Conservation (phyloP, 805 yeast genomes). For the Hanseniaspora lindneri region DNA sequence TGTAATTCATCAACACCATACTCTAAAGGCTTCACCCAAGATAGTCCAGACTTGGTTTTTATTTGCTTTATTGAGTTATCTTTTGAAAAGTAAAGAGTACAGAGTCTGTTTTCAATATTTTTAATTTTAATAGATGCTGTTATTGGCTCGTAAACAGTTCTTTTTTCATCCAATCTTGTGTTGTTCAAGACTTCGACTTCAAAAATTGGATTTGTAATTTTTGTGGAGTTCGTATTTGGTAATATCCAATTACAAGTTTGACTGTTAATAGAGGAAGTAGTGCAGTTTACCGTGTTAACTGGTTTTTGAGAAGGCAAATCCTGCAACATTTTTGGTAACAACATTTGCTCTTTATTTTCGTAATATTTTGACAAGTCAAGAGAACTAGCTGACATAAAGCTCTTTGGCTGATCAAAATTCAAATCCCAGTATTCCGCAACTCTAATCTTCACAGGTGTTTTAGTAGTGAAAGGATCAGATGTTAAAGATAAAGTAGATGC, state of each 20-base stretch:
- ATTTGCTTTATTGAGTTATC: slow-evolving; percentile 48
- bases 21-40: slow-evolving; percentile 36
- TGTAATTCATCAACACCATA: slow-evolving; percentile 54
- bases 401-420: slow-evolving; percentile 19
- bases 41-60: slow-evolving; percentile 28
- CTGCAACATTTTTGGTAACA: slow-evolving; percentile 31
- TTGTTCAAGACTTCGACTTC: slow-evolving; percentile 41
- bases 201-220: slow-evolving; percentile 32
- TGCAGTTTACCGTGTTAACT: neutral
- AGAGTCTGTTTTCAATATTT: slow-evolving; percentile 52
- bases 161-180: slow-evolving; percentile 33
- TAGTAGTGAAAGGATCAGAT: slow-evolving; percentile 46
- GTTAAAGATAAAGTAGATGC: slow-evolving; percentile 33
- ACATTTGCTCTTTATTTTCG: slow-evolving; percentile 18
- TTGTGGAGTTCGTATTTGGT: slow-evolving; percentile 34
- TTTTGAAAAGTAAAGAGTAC: slow-evolving; percentile 44
- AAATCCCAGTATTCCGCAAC: slow-evolving; percentile 53
- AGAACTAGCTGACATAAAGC: neutral
- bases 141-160: slow-evolving; percentile 51
- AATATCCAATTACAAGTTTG: slow-evolving; percentile 35
- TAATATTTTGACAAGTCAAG: slow-evolving; percentile 6
- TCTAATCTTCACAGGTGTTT: slow-evolving; percentile 59
- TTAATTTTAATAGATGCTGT: slow-evolving; percentile 49
- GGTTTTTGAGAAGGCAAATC: slow-evolving; percentile 39
- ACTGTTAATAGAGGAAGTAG: neutral